Conservation (phyloP, 1,139 yeast genomes). For the Citeromyces siamensis region DNA sequence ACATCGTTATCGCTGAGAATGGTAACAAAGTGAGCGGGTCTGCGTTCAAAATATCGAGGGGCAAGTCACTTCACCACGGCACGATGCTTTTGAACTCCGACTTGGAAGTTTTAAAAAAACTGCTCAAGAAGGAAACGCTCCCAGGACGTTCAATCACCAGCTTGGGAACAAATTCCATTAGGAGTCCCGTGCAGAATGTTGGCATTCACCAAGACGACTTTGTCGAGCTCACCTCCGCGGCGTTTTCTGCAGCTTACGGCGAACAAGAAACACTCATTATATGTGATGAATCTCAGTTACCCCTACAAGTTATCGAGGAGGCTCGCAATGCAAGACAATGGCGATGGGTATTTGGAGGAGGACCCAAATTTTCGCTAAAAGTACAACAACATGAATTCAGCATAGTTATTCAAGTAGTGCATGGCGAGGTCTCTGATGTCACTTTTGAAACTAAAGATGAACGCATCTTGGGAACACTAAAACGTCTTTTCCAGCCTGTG, state of each 20-base stretch:
- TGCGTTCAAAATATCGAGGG: constrained; percentile 76
- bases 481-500: neutral
- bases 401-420: constrained; percentile 15
- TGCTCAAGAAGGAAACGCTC: constrained; percentile 26
- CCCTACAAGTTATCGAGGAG: constrained; percentile 29
- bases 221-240: constrained; percentile 29
- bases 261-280: neutral
- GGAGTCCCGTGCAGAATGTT: constrained; percentile 63
- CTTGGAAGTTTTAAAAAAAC: constrained; percentile 39
- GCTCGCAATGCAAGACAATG: constrained; percentile 37
- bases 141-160: constrained; percentile 28
- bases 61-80: constrained; percentile 90
- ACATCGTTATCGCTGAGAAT: constrained; percentile 40
- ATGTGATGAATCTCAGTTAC: neutral
- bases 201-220: constrained; percentile 34
- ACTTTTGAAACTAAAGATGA: neutral
- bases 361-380: constrained; percentile 51
- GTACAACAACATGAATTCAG: constrained; percentile 22
- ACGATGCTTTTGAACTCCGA: constrained; percentile 77
- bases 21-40: constrained; percentile 72
- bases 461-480: neutral
- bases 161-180: constrained; percentile 63
- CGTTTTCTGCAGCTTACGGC: constrained; percentile 26
- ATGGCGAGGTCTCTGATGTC: constrained; percentile 6
- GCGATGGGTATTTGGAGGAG: constrained; percentile 64